phyloP scores from a whole-genome alignment of 1,139 yeast species.

The Saccharomyces pastorianus region DNA sequence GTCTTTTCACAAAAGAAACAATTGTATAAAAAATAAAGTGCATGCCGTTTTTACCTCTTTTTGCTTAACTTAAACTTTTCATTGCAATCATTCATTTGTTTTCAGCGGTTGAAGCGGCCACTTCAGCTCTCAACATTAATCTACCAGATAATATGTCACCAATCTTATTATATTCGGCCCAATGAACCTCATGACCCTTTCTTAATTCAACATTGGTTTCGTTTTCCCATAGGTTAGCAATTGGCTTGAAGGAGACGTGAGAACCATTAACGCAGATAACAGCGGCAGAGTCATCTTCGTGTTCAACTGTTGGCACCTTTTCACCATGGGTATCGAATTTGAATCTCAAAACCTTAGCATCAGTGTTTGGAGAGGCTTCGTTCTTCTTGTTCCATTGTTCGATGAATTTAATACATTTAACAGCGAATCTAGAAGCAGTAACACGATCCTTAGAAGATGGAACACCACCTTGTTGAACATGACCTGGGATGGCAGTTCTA shows the following conservation, averaged over 20 bases:
- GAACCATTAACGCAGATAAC: slow-evolving; percentile 68
- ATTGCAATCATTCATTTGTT: slow-evolving; percentile 1
- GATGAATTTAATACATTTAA: slow-evolving; percentile 78
- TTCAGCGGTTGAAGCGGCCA: slow-evolving; percentile 18
- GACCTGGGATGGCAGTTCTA: slow-evolving; percentile 95
- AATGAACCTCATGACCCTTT: slow-evolving; percentile 61
- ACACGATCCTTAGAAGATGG: slow-evolving; percentile 95
- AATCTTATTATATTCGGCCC: slow-evolving; percentile 52
- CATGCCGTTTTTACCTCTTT: not conserved
- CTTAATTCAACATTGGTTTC: slow-evolving; percentile 55
- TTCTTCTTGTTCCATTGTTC: slow-evolving; percentile 44
- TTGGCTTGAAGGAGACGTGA: slow-evolving; percentile 46
- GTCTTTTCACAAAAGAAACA: not conserved
- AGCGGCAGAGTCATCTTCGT: slow-evolving; percentile 43
- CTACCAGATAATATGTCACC: slow-evolving; percentile 69
- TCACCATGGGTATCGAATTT: slow-evolving; percentile 35
- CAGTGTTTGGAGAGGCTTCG: slow-evolving; percentile 29
- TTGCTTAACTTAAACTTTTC: slow-evolving; percentile 1
- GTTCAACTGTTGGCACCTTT: slow-evolving; percentile 34
- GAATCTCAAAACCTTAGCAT: slow-evolving; percentile 35
- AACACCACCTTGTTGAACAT: slow-evolving; percentile 94
- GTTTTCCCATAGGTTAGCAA: slow-evolving; percentile 46
- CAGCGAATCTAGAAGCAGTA: slow-evolving; percentile 83
- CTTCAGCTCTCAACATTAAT: slow-evolving; percentile 40
- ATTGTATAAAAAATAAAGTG: not conserved